Base-by-base conservation (phyloP, 2,329 filamentous ascomycete species). In the Exophiala viscosa region DNA sequence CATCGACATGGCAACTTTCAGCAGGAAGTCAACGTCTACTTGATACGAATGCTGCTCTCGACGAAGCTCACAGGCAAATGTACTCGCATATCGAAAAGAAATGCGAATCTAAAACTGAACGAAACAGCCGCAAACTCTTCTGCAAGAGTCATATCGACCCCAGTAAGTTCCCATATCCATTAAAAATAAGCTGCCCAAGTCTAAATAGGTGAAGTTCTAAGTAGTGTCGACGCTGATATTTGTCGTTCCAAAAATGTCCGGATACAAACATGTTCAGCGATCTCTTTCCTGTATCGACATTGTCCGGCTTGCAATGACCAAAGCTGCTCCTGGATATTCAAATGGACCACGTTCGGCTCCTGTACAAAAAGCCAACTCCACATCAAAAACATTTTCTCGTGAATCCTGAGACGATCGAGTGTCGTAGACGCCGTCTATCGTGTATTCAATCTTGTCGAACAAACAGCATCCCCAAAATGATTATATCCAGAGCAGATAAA, bases 401-500 rank as follows among this genome's bases (percentile, higher is more conserved):
- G 39, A 40, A 50, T 44, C 41, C 54, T 45, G 38, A 35, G 34
- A 43, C 32, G 38, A 23, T n/a, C 39, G 34, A 23, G 38, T 11
- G 28, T 32, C 10, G 35, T 35, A 13, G 14, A 40, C 18, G 11
- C 33, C 20, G 46, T 42, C 38, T 43, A 49, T 43, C 36, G 18
- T 33, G 32, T 42, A 39, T 35, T 23, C 20, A 31, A 23, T 18
- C 23, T 17, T 34, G 14, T 38, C 15, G 36, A 36, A 14, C 13
- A 28, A n/a, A 47, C 34, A 32, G 36, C 11, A 41, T 11, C 45
- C 17, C 41, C 40, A 5, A 28, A 28, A 11, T n/a, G 23, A n/a
- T 42, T 50, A 54, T 45, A 54, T 40, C 39, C 31, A 43, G 9
- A 60, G 43, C 40, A 62, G 47, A 49, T 53, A 54, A 28, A 48